Conservation (phyloP, 208 protist genomes). For the Ichthyophonus hoferi region DNA sequence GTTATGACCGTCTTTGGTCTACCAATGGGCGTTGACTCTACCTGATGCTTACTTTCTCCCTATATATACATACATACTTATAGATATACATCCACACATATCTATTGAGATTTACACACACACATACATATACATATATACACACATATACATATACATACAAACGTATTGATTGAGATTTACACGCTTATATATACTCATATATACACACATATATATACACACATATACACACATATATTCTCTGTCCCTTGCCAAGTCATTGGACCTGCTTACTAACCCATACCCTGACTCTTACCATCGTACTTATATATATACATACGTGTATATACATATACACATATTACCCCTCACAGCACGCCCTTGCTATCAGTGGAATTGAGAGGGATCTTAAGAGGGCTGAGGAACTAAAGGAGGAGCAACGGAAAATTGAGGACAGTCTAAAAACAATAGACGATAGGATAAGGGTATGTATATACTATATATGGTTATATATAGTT, state of each 20-base stretch:
- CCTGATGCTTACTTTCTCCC: neutral
- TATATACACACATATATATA: neutral
- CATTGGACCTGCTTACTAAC: neutral
- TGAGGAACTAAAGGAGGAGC: no score
- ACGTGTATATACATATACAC: neutral
- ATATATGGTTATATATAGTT: no score
- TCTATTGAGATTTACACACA: neutral
- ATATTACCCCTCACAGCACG: neutral
- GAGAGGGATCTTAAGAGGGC: no score
- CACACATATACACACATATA: neutral
- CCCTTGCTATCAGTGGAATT: no score
- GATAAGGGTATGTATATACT: no score
- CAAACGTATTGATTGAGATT: neutral
- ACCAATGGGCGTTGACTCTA: no score
- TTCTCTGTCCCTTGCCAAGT: neutral
- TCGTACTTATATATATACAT: neutral
- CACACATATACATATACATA: conserved; percentile 22
- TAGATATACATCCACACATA: neutral
- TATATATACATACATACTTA: neutral
- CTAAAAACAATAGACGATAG: no score
- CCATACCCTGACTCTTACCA: neutral
- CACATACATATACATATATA: neutral
- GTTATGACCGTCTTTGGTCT: no score
- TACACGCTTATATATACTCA: neutral
- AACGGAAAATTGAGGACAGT: no score